These are phyloP conservation scores for Vaccinium myrtillus DNA, from an alignment of 148 eudicot species.

Conservation along the genomic window DNA sequence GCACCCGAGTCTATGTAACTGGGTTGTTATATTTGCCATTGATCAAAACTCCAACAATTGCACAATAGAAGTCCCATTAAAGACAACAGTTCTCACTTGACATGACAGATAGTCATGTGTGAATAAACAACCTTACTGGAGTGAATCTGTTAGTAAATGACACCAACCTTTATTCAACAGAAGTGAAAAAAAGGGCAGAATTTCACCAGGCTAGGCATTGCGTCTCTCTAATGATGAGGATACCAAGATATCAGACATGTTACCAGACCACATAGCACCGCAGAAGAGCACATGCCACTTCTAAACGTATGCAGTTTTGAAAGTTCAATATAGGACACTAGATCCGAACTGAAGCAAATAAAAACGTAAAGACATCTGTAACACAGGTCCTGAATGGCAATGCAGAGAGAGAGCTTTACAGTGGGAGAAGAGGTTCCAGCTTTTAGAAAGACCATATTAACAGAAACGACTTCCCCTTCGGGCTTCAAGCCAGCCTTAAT, in stretches of 20 bases:
- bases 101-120: not conserved
- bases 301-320: not conserved
- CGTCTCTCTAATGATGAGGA: not conserved
- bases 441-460: constrained; percentile 86
- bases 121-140: not conserved
- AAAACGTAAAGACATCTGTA: not conserved
- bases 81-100: not conserved
- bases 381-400: not conserved
- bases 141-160: not conserved
- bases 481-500: constrained; percentile 81
- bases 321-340: not conserved
- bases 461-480: constrained; percentile 91
- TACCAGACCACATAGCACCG: not conserved
- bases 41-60: not conserved
- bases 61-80: constrained; percentile 4
- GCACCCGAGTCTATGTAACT: not conserved
- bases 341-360: not conserved
- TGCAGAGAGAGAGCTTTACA: constrained; percentile 36
- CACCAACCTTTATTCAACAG: not conserved
- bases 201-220: not conserved
- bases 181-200: not conserved
- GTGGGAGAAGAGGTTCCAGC: constrained; percentile 93
- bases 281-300: not conserved
- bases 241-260: not conserved
- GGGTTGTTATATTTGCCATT: not conserved